Evolutionary conservation across 2,329 filamentous ascomycete genomes (phyloP).

Genomic region (Exophiala mesophila): DNA sequence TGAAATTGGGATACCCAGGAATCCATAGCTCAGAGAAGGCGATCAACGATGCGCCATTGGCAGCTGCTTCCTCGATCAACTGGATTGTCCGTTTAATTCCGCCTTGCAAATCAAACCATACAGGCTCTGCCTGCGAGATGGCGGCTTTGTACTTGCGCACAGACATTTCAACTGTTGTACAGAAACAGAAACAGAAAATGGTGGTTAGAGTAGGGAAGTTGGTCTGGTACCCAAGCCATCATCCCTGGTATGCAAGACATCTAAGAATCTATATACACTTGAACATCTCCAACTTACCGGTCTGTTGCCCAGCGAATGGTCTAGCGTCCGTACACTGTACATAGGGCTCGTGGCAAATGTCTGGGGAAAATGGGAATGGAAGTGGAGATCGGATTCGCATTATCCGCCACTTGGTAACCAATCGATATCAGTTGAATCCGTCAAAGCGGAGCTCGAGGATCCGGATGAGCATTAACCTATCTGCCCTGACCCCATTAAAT

Average conservation of each 20-base stretch:
- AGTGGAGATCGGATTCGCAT: constrained; percentile 1
- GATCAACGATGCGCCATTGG: constrained; percentile 49
- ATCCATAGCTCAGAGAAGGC: constrained; percentile 44
- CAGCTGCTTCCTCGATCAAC: constrained; percentile 50
- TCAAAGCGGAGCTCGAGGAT: background rate
- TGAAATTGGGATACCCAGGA: constrained; percentile 1
- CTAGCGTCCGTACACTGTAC: no score
- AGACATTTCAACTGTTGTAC: no score
- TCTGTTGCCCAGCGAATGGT: no score
- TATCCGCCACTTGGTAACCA: background rate
- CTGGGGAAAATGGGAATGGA: constrained; percentile 1
- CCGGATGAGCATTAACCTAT: constrained; percentile 1
- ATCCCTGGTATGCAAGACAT: no score
- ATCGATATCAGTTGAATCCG: background rate
- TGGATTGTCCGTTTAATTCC: constrained; percentile 49
- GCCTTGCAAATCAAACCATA: constrained; percentile 8
- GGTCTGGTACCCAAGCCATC: no score
- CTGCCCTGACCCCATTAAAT: background rate
- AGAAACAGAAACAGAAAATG: no score
- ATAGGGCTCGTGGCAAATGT: background rate
- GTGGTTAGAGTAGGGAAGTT: no score
- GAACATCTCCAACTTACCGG: no score
- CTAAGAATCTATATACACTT: no score
- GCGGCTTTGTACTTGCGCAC: no score
- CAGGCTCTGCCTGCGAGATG: constrained; percentile 1